Conservation (phyloP, 164 flowering plant species). For the Kingdonia uniflora region DNA sequence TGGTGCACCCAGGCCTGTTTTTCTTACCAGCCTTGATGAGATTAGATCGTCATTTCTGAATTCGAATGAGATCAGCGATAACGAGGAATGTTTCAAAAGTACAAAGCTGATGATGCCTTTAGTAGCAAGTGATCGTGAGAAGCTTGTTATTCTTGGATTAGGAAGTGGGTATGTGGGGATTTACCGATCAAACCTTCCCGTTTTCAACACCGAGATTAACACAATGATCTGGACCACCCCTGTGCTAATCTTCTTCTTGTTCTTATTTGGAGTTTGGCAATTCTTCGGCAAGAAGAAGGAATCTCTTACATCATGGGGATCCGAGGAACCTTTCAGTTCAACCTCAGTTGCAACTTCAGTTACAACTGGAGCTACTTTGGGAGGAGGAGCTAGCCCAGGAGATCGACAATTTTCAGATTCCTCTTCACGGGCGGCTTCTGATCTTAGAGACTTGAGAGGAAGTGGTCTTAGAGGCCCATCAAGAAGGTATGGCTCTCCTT, state of each 20-base stretch:
- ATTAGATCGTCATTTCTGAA: constrained; percentile 58
- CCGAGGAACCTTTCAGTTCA: constrained; percentile 76
- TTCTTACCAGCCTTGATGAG: constrained; percentile 62
- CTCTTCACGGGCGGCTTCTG: constrained; percentile 36
- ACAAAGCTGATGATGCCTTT: constrained; percentile 30
- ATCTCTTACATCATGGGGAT: constrained; percentile 78
- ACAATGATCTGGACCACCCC: constrained; percentile 86
- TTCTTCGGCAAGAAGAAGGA: constrained; percentile 92
- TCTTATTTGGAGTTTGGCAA: constrained; percentile 78
- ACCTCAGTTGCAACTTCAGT: constrained; percentile 16
- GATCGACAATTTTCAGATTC: constrained; percentile 55
- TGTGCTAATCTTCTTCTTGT: constrained; percentile 67
- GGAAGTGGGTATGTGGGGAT: constrained; percentile 76
- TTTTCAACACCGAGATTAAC: constrained; percentile 55
- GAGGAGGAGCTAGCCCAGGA: constrained; percentile 32
- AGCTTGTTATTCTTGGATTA: constrained; percentile 66
- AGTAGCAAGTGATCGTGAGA: constrained; percentile 69
- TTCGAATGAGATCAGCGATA: constrained; percentile 14
- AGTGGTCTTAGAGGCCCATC: constrained; percentile 51
- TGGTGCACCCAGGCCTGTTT: constrained; percentile 61
- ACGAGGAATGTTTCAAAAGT: constrained; percentile 8
- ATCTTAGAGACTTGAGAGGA: constrained; percentile 55
- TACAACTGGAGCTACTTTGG: constrained; percentile 39
- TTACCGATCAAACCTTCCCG: constrained; percentile 78
- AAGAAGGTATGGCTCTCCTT: constrained; percentile 67